Base-by-base conservation (phyloP, 371 early-diverging fungal species). In the Gilbertella persicaria region DNA sequence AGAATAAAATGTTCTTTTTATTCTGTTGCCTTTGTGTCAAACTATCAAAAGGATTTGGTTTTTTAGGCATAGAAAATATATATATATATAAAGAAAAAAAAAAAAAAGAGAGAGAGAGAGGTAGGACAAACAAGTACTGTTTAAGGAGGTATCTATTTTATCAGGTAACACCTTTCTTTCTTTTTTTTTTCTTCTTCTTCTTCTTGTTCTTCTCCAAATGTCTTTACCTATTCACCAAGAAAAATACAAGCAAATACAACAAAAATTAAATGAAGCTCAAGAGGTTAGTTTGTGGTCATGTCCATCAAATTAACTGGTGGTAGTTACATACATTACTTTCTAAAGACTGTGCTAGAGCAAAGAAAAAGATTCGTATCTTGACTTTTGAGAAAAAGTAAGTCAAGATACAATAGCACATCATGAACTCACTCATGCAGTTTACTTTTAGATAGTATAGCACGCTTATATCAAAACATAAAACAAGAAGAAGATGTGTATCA, bases 301-400 rank as follows among this genome's bases (percentile, higher is more conserved):
- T 13, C 7, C 17, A 17, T 17, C 33, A 20, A 9, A 3, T 3
- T 13, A 23, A n/a, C 14, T 23, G 0, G 2, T 45, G 1, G 5
- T 30, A 78, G 83, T 57, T 75, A 36, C 84, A 87, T 51, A 79
- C 80, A 39, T 48, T 66, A 23, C 62, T 87, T 46, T 64, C 68
- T 17, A 65, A 62, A 28, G 51, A 51, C 8, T 59, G 41, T 47
- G 13, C 16, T 5, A 33, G 44, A 10, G 59, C 64, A 13, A 59
- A 48, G 21, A 64, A 64, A 33, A 59, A 64, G 48, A 59, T 64
- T 16, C 52, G 48, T 5, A 44, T 39, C 9, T 43, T 64, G 4
- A 47, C 42, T 4, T 55, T 41, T 59, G 64, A 64, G 51, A 54
- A 59, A 64, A 55, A 64, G 64, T 64, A 58, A 58, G 50, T 10